Conservation (phyloP, 2,329 filamentous ascomycete species). For the Aspergillus sp. region DNA sequence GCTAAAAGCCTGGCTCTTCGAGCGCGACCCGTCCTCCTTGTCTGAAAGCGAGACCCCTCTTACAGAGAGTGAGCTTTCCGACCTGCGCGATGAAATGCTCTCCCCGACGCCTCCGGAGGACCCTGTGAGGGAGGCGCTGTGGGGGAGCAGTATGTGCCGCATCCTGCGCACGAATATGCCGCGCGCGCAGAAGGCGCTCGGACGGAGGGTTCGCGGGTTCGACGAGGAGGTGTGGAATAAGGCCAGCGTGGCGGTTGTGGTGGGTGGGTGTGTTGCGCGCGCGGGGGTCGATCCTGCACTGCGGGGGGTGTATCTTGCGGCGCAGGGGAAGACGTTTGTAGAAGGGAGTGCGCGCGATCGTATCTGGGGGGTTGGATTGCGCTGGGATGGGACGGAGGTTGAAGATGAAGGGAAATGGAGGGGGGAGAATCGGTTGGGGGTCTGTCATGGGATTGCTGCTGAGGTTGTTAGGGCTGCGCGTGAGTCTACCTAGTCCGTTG, state of each 20-base stretch:
- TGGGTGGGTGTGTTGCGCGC: constrained; percentile 10
- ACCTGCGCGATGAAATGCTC: neutral
- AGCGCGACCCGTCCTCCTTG: neutral
- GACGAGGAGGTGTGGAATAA: constrained; percentile 6
- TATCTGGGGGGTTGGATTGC: constrained; percentile 12
- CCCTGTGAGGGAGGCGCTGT: neutral
- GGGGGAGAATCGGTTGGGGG: constrained; percentile 11
- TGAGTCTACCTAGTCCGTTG: too few relatives aligned
- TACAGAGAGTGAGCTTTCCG: neutral
- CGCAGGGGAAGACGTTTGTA: constrained; percentile 5
- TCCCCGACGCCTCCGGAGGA: neutral
- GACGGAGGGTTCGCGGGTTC: constrained; percentile 6
- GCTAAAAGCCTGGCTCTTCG: constrained; percentile 13
- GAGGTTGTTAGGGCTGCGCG: neutral
- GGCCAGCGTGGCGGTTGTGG: constrained; percentile 5
- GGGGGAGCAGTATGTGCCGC: neutral
- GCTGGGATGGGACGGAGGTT: constrained; percentile 11
- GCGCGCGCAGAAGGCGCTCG: constrained; percentile 8
- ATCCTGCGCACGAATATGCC: constrained; percentile 9
- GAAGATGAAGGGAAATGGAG: constrained; percentile 9
- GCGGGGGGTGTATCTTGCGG: constrained; percentile 6
- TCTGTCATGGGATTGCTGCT: constrained; percentile 9
- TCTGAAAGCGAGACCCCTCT: neutral
- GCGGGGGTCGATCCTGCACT: constrained; percentile 8
- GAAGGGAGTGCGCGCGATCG: constrained; percentile 10